Percentiles rank a stretch among this genome's conserved stretches.
Evolutionary conservation across 176 grass and related monocot species (phyloP).

Genomic region (Oryza nivara): DNA sequence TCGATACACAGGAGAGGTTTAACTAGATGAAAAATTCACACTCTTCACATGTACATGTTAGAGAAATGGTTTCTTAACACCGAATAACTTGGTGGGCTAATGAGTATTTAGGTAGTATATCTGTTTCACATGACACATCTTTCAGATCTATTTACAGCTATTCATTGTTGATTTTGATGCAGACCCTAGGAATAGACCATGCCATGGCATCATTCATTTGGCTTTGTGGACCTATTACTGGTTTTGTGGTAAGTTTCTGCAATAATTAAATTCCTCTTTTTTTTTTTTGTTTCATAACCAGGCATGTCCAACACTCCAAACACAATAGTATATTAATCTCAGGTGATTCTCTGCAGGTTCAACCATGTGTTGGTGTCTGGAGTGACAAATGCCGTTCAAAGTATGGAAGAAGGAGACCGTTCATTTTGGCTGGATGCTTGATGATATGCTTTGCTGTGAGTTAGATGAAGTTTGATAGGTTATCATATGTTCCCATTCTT

Average conservation of each 20-base stretch:
- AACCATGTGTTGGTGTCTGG: conserved; percentile 98
- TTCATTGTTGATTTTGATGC: conserved; percentile 30
- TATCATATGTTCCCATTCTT: neutral
- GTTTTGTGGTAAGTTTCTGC: conserved; percentile 77
- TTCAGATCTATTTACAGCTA: neutral
- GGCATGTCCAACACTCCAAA: too few species aligned
- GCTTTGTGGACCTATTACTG: conserved; percentile 96
- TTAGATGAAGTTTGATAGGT: conserved; percentile 43
- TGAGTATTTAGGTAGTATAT: neutral
- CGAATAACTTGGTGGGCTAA: neutral
- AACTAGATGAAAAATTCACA: neutral
- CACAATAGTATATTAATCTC: too few species aligned
- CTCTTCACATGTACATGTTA: neutral
- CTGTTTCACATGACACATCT: neutral
- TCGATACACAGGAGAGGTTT: neutral
- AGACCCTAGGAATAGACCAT: conserved; percentile 99
- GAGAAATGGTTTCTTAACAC: neutral
- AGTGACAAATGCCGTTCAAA: conserved; percentile 96
- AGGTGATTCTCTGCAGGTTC: conserved; percentile 50
- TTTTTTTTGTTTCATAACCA: neutral
- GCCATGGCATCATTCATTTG: conserved; percentile 96
- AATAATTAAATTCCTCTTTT: neutral
- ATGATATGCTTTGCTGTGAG: conserved; percentile 93
- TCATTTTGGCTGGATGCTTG: conserved; percentile 86
- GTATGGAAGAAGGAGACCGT: conserved; percentile 92